Evolutionary conservation across 495 filamentous ascomycete genomes (phyloP), one percentile per base, ranked within the genome.

Genomic region (Talaromyces thailandensis): DNA sequence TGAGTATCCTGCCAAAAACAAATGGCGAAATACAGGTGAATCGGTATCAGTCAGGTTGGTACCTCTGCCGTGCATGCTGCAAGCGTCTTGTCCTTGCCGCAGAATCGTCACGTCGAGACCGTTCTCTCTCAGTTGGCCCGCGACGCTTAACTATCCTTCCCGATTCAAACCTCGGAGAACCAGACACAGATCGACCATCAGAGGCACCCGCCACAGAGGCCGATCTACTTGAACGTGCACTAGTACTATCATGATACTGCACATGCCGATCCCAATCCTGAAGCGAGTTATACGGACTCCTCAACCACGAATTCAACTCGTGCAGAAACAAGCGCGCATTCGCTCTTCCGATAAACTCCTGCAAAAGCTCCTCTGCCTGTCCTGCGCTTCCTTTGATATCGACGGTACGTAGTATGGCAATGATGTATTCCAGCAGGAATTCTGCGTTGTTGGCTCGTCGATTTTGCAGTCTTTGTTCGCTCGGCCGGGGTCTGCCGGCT

Each of bases 321-420:
- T 96, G 92, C 55, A 96, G 73, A 64, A 98, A 94, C 57, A 96
- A 70, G 7, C 83, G 75, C 8, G 92, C 83, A 73, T 96, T 85
- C 25, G 87, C 85, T 35, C 88, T 79, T 2, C 92, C 93, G 0
- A 98, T 69, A 64, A 93, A 96, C 40, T 96, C 93, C 16, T 85
- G 75, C n/a, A 97, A 71, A 76, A 97, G 86, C 35, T 92, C 88
- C 70, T 96, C 92, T 0, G 94, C 92, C 63, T 93, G 88, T 4
- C 93, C 92, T 12, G 82, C 82, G 67, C 88, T 89, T 8, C 86
- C 89, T 68, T 92, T 92, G n/a, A 94, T 81, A 70, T 98, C 93
- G 21, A 96, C 86, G 0, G 89, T 91, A 66, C 92, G 95, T 43
- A 98, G 75, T 52, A 98, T 92, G 32, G 89, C 89, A 53, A 97